Percentiles rank a stretch among this genome's conserved stretches.
Conservation (phyloP, 176 grass and related monocot species). For the Sorghum bicolor region DNA sequence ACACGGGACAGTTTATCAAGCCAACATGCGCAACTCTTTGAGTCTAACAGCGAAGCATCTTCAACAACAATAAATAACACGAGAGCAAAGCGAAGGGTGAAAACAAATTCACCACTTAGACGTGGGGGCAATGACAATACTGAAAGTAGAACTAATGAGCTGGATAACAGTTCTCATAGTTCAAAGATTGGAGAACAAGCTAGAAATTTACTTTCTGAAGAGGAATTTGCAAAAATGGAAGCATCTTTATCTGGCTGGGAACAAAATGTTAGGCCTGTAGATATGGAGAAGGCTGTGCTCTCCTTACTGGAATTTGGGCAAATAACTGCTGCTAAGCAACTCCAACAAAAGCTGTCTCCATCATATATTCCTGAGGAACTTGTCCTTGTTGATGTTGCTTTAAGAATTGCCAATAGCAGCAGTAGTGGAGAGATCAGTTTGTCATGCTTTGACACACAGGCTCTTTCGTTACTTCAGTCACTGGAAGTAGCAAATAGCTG, state of each 20-base stretch:
- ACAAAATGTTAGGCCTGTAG: conserved; percentile 76
- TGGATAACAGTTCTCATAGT: conserved; percentile 47
- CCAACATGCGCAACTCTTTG: conserved; percentile 42
- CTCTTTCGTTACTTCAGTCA: conserved; percentile 56
- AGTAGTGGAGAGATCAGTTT: conserved; percentile 60
- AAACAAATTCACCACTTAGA: conserved; percentile 57
- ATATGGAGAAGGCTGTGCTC: conserved; percentile 94
- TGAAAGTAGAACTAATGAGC: conserved; percentile 52
- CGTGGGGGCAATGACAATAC: conserved; percentile 44
- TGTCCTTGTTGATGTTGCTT: conserved; percentile 74
- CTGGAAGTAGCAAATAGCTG: conserved; percentile 39
- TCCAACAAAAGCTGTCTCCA: conserved; percentile 92
- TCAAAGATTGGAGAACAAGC: conserved; percentile 49
- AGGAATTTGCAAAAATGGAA: conserved; percentile 72
- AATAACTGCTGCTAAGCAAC: conserved; percentile 92
- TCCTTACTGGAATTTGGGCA: conserved; percentile 98
- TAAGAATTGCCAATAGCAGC: conserved; percentile 67
- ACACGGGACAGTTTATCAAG: conserved; percentile 40
- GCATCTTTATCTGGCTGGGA: conserved; percentile 85
- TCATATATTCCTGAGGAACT: conserved; percentile 80
- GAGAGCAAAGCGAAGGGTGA: conserved; percentile 69
- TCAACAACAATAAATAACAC: conserved; percentile 47
- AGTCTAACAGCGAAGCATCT: conserved; percentile 40
- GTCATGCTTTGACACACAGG: conserved; percentile 44
- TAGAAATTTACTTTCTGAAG: conserved; percentile 51